These are phyloP conservation scores for Auxenochlorella protothecoides DNA, from an alignment of 139 green algal genomes.

Conservation along the genomic window DNA sequence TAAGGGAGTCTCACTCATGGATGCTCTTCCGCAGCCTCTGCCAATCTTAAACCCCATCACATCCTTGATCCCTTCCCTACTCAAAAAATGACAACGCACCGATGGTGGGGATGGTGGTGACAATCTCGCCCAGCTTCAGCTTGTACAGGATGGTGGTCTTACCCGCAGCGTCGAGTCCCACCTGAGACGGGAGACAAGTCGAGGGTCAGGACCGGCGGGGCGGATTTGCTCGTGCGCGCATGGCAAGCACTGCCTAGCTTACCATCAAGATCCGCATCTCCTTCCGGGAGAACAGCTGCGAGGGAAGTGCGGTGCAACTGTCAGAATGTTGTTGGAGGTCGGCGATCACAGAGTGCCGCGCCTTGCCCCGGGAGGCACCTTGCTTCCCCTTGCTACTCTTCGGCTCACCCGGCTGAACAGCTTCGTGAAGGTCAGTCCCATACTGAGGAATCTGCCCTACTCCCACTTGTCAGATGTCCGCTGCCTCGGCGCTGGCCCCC, in stretches of 20 bases:
- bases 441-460: constrained; percentile 19
- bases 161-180: constrained; percentile 93
- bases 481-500: too few species aligned
- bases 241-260: not conserved
- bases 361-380: not conserved
- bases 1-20: too few species aligned
- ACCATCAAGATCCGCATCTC: constrained; percentile 99
- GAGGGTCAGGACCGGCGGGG: not conserved
- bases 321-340: not conserved
- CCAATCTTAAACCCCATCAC: too few species aligned
- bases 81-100: constrained; percentile 38
- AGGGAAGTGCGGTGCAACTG: not conserved
- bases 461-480: too few species aligned
- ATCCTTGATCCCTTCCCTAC: too few species aligned
- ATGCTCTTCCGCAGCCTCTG: too few species aligned
- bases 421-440: constrained; percentile 91
- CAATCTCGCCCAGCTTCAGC: constrained; percentile 97
- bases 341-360: not conserved
- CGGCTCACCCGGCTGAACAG: constrained; percentile 53
- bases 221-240: not conserved
- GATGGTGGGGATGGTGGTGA: constrained; percentile 98
- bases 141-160: constrained; percentile 99
- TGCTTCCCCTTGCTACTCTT: not conserved
- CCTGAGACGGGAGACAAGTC: constrained; percentile 29
- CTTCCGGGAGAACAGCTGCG: constrained; percentile 78